phyloP scores from a whole-genome alignment of 192 early-diverging fungal genomes.

The Backusella australiensis region DNA sequence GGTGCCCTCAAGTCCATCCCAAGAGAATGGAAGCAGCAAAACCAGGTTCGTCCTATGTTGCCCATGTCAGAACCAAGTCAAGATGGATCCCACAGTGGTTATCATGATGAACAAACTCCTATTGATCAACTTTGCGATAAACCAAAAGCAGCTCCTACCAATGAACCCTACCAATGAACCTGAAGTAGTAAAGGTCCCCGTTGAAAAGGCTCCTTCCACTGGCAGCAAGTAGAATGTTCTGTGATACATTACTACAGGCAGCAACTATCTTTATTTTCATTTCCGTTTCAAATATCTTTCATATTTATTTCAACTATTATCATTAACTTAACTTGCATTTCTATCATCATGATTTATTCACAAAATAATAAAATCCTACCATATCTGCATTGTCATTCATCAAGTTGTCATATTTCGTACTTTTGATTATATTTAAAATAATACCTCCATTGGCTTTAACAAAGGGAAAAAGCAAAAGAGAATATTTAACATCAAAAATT shows the following conservation, averaged over 20 bases:
- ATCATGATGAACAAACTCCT: neutral
- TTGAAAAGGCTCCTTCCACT: neutral
- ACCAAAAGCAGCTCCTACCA: neutral
- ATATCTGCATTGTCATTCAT: no score
- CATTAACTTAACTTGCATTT: neutral
- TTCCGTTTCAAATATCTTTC: no score
- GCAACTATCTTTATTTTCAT: no score
- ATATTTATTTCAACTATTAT: neutral
- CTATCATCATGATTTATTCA: neutral
- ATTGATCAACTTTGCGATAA: neutral
- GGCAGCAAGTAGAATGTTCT: neutral
- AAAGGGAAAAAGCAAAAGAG: no score
- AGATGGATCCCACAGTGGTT: neutral
- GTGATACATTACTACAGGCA: neutral
- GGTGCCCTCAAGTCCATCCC: neutral
- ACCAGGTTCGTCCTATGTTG: neutral
- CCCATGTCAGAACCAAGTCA: neutral
- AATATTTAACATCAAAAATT: no score
- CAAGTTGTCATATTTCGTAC: neutral
- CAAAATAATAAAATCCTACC: neutral
- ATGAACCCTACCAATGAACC: neutral
- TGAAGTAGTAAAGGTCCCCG: neutral
- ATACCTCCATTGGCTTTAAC: no score
- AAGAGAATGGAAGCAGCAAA: constrained; percentile 15
- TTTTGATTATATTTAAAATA: no score